Evolutionary conservation across 2,329 filamentous ascomycete species (phyloP), one percentile per base, ranked within the genome.

Genomic region (Malbranchea zuffiana): DNA sequence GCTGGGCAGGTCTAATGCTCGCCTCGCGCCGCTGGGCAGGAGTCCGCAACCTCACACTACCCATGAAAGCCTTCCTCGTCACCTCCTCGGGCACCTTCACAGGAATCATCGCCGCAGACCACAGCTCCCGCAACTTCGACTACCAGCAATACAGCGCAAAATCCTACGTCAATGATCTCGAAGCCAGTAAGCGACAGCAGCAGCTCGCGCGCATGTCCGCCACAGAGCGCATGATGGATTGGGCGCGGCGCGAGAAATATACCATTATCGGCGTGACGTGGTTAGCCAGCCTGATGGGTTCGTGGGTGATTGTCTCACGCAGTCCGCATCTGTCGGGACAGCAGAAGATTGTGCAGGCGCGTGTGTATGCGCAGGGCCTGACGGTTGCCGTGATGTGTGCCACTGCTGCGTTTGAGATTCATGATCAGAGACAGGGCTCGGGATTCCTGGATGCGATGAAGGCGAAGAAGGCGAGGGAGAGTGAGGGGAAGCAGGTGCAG

Each of bases 301-400:
- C 83, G 3, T 73, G 90, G 47, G 75, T 69, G 38, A 58, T 92
- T 19, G 85, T 95, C 45, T 76, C 80, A 53, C 75, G 84, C 45
- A 84, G 84, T 57, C 78, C 74, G 47, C 82, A 79, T 56, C 69
- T 93, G 31, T 75, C 72, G 33, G 78, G 76, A 2, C 66, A 73
- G 43, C 87, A 95, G 69, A 94, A 94, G 71, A 66, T 95, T 15
- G 87, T 95, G 11, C 87, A 95, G 70, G 87, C 86, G 16, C 80
- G 87, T 73, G 81, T 95, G 47, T 94, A 94, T 62, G 87, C 87
- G 3, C 87, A 95, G 67, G 85, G 82, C 4, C 66, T 93, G 50
- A 93, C 87, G 4, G 68, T 95, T 31, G 82, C 80, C 45, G 84
- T 94, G 35, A 68, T 95, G 39, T 73, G 93, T 54, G 76, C 83